Evolutionary conservation across 2,329 filamentous ascomycete species (phyloP), one percentile per base, ranked within the genome.

Genomic region (Ophiocordyceps camponoti-floridani): DNA sequence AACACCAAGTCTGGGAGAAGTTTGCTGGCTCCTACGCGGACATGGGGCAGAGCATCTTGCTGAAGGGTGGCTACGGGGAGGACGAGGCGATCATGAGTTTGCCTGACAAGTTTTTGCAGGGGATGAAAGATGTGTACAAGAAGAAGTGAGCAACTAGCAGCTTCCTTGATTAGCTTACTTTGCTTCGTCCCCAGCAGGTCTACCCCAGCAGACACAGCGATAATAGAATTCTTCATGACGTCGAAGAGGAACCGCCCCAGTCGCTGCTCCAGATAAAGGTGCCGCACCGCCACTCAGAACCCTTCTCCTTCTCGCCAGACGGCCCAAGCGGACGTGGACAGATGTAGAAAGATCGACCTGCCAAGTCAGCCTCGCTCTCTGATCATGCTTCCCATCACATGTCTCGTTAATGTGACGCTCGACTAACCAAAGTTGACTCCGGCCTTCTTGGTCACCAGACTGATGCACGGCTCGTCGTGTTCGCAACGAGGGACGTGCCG

Each of bases 391-490:
- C 12, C 4, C 14, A 11, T 35, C 14, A 7, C 33, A 14, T 35
- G 7, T 14, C 14, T n/a, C n/a, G n/a, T n/a, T n/a, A n/a, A n/a
- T n/a, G 4, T 14, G 14, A 14, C 33, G 3, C 14, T 14, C 33
- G 18, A 64, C 69, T 55, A 63, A 74, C 69, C 89, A 63, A 58
- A 80, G 55, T 96, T 98, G 49, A 84, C 66, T 1, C 91, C 91
- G 1, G 85, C 71, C 57, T 96, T 96, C 65, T 89, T 95, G 1
- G 88, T 94, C 16, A 79, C 73, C 44, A 89, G 66, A 50, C 72
- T 84, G 50, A 87, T 83, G 61, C 91, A 96, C 3, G 84, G 82
- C 53, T 96, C 88, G 44, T 77, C 70, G 56, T 98, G 91, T 42
- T 95, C 87, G 57, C 91, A 98, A 46, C 73, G 74, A 1, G 91